phyloP scores from a whole-genome alignment of 306 rosid species.

The Delonix regia region DNA sequence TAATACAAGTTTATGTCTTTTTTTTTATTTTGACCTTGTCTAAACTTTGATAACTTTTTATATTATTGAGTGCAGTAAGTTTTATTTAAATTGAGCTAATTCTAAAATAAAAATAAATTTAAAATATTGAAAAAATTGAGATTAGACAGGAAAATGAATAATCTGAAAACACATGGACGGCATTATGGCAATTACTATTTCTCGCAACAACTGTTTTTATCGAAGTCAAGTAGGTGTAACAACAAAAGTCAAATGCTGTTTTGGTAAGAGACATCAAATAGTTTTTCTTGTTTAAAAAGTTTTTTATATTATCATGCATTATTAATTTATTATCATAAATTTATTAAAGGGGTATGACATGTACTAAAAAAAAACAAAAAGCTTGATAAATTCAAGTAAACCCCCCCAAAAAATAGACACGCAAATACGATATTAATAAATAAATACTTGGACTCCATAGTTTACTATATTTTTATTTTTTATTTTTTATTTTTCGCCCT shows the following conservation, averaged over 20 bases:
- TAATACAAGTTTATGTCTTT: no score
- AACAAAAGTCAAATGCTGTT: background rate
- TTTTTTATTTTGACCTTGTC: no score
- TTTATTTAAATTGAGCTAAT: no score
- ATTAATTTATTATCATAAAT: background rate
- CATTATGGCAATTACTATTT: background rate
- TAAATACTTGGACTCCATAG: background rate
- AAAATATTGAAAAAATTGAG: background rate
- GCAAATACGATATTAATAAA: background rate
- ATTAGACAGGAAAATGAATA: background rate
- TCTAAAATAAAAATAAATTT: no score
- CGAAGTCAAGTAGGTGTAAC: background rate
- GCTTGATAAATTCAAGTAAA: background rate
- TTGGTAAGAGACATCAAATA: background rate
- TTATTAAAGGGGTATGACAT: background rate
- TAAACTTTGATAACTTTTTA: no score
- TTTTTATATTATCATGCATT: no score
- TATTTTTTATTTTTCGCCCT: slow-evolving; percentile 6
- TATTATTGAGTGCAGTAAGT: no score
- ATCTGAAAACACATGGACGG: background rate
- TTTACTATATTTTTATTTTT: background rate
- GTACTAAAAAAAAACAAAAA: no score
- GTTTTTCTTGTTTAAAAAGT: no score
- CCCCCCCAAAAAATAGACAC: background rate
- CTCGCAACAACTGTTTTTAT: background rate